Conservation (phyloP, 192 early-diverging fungal species). For the Coemansia sp. region DNA sequence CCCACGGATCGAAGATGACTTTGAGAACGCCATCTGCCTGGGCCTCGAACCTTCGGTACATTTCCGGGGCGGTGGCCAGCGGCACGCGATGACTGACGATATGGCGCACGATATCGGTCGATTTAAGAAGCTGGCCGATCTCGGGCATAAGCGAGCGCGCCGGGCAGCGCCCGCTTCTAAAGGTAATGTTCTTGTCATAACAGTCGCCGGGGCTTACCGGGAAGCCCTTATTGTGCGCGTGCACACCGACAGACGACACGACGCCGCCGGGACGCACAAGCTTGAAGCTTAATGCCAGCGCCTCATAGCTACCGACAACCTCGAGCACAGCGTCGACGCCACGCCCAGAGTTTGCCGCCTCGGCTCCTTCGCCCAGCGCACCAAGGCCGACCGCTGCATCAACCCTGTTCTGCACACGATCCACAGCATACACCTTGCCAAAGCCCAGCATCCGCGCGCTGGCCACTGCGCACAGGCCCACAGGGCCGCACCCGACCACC, state of each 20-base stretch:
- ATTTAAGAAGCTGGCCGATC: slow-evolving; percentile 14
- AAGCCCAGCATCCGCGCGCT: slow-evolving; percentile 32
- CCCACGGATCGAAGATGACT: slow-evolving; percentile 35
- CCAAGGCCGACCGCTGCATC: slow-evolving; percentile 38
- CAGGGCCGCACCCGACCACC: slow-evolving; percentile 54
- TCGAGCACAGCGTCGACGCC: slow-evolving; percentile 51
- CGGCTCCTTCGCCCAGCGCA: slow-evolving; percentile 14
- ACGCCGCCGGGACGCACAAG: slow-evolving; percentile 51
- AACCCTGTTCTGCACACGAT: slow-evolving; percentile 38
- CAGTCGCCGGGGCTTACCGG: slow-evolving; percentile 50
- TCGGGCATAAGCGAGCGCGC: slow-evolving; percentile 45
- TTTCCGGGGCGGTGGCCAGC: slow-evolving; percentile 34
- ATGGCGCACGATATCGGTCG: slow-evolving; percentile 25
- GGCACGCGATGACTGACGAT: slow-evolving; percentile 46
- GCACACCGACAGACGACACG: slow-evolving; percentile 52
- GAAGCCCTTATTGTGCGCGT: slow-evolving; percentile 45
- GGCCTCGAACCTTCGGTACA: slow-evolving; percentile 50
- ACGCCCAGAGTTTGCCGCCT: slow-evolving; percentile 19
- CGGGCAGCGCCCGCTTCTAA: slow-evolving; percentile 51
- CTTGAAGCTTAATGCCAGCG: slow-evolving; percentile 42
- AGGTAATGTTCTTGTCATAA: slow-evolving; percentile 55
- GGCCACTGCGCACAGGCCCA: slow-evolving; percentile 49
- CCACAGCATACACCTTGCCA: slow-evolving; percentile 38
- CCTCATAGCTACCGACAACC: slow-evolving; percentile 47
- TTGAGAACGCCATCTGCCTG: slow-evolving; percentile 19